Percentiles rank a stretch among this genome's conserved stretches.
phyloP scores from a whole-genome alignment of 1,284 basidiomycete genomes.

The Exsudoporus floridanus region DNA sequence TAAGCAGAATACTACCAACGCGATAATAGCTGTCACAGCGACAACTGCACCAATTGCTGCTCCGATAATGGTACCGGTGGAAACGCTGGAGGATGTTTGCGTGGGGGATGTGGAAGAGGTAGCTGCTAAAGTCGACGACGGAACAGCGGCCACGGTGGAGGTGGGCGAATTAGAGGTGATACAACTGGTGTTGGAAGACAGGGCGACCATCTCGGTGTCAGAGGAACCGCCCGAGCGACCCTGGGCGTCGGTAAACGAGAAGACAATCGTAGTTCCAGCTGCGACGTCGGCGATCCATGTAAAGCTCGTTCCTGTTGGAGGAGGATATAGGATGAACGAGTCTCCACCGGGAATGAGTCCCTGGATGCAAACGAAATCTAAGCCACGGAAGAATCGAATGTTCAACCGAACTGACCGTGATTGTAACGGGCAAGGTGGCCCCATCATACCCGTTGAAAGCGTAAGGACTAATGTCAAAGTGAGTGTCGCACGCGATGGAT shows the following conservation, averaged over 20 bases:
- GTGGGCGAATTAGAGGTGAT: constrained; percentile 52
- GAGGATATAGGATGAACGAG: constrained; percentile 44
- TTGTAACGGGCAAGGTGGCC: constrained; percentile 60
- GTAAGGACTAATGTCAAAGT: constrained; percentile 46
- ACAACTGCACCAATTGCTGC: constrained; percentile 58
- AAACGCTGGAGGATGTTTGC: constrained; percentile 27
- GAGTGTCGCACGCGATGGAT: constrained; percentile 1
- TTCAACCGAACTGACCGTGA: constrained; percentile 44
- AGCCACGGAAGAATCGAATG: not conserved
- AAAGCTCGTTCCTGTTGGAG: constrained; percentile 43
- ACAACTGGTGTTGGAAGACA: constrained; percentile 53
- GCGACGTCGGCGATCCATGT: constrained; percentile 59
- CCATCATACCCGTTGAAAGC: constrained; percentile 48
- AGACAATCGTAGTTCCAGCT: constrained; percentile 60
- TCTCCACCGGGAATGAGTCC: constrained; percentile 66
- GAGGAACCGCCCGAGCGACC: constrained; percentile 60
- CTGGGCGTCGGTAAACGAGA: constrained; percentile 58
- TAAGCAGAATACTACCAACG: constrained; percentile 44
- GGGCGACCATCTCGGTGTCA: constrained; percentile 47
- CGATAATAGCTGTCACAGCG: constrained; percentile 49
- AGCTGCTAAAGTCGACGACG: constrained; percentile 29
- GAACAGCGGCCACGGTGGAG: constrained; percentile 38
- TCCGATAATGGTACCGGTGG: constrained; percentile 54
- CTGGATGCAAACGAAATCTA: constrained; percentile 35
- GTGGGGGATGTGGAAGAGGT: constrained; percentile 31